These are phyloP conservation scores for Ganoderma sinense DNA, from an alignment of 1,284 basidiomycete genomes.

Conservation along the genomic window DNA sequence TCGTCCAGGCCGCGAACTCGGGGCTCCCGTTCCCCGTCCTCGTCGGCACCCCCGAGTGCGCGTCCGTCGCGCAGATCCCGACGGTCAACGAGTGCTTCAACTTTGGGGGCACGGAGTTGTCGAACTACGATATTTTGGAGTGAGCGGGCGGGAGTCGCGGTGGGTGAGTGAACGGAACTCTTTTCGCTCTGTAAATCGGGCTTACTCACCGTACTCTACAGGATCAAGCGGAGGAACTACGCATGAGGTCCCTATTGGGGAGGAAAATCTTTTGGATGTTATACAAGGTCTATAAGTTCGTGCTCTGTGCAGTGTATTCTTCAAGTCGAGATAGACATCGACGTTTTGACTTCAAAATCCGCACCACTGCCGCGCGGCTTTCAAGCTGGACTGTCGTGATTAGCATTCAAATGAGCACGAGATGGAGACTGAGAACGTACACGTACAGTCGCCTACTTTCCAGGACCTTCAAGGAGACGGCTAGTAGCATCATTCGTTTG, in stretches of 20 bases:
- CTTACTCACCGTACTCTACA: neutral
- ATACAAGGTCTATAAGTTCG: neutral
- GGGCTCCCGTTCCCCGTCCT: slow-evolving; percentile 18
- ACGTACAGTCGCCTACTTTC: no score
- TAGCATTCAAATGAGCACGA: no score
- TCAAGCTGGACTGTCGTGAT: no score
- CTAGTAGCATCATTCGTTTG: no score
- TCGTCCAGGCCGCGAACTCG: slow-evolving; percentile 18
- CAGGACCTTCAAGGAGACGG: no score
- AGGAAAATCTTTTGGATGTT: neutral
- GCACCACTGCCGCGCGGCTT: no score
- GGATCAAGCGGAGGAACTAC: neutral
- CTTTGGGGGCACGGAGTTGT: slow-evolving; percentile 8
- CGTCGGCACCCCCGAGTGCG: slow-evolving; percentile 12
- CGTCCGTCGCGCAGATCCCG: slow-evolving; percentile 13
- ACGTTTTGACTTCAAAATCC: no score
- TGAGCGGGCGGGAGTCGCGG: neutral
- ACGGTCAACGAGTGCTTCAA: slow-evolving; percentile 25
- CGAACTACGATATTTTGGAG: slow-evolving; percentile 8
- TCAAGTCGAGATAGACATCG: no score
- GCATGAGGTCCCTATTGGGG: neutral
- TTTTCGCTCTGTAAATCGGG: neutral
- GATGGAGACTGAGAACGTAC: no score
- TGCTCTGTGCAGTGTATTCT: neutral
- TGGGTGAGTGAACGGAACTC: neutral